Base-by-base conservation (phyloP, 192 early-diverging fungal genomes). In the Pilaira anomala region DNA sequence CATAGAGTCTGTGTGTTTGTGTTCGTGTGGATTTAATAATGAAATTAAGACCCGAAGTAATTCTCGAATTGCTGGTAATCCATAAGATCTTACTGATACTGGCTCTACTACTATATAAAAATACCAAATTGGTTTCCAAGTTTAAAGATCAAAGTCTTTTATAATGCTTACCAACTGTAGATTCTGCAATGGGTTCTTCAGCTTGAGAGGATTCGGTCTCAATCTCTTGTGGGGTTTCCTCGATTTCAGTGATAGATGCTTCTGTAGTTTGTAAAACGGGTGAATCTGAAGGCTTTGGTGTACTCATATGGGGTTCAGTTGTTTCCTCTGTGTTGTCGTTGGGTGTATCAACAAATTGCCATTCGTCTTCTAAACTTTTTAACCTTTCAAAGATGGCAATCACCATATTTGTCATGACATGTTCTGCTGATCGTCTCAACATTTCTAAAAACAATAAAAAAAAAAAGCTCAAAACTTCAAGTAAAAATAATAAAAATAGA, bases 1-100 rank as follows among this genome's bases (percentile, higher is more conserved):
- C 84, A 97, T 90, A 0, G 93, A 88, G 72, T 98, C 97, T 0
- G 93, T 97, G 74, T 97, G 95, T 60, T 91, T 87, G 62, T 88
- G 77, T 60, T 97, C 92, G 21, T 85, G 84, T 12, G 95, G 95
- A 73, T 98, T 93, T 25, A 93, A 80, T 8, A 98, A 76, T 5
- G 91, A 90, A 19, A 94, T 89, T 4, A 98, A 78, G 0, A 97
- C 97, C 0, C 97, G 86, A 13, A 97, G 69, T 12, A 97, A 81
- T 74, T 98, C 97, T 28, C 88, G 79, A 39, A 93, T 91, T 1
- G 95, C 87, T 7, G 95, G 93, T 19, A 96, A 71, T 1, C 92
- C 92, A 73, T 88, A 93, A 2, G 88, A 73, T 46, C 74, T 74
- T 52, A 54, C 21, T 41, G 52, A 24, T 46, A 46, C 18, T 16